A percentile compares a stretch with the other conserved stretches of the same genome.
These are phyloP conservation scores for Kodamaea restingae DNA, from an alignment of 805 yeast genomes.

Conservation along the genomic window DNA sequence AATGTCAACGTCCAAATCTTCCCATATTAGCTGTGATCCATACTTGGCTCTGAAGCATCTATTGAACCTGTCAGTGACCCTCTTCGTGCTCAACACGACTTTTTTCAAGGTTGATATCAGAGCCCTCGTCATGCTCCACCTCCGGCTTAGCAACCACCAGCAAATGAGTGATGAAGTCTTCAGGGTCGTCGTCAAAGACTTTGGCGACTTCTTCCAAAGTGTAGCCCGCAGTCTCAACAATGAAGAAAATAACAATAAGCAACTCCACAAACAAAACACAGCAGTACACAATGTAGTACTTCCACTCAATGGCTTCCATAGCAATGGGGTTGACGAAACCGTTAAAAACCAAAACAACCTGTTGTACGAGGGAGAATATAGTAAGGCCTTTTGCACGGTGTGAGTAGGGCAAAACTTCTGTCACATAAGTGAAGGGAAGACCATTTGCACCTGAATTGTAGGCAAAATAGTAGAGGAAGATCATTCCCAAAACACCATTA, in stretches of 20 bases:
- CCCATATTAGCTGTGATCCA: too few relatives aligned
- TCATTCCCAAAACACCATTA: constrained; percentile 48
- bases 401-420: constrained; percentile 38
- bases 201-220: constrained; percentile 42
- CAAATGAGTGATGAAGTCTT: constrained; percentile 5
- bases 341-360: constrained; percentile 19
- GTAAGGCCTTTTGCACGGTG: constrained; percentile 42
- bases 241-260: constrained; percentile 27
- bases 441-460: constrained; percentile 45
- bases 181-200: constrained; percentile 36
- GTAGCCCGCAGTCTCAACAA: constrained; percentile 42
- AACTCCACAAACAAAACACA: constrained; percentile 28
- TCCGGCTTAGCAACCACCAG: not conserved
- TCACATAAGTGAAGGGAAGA: constrained; percentile 42
- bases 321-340: constrained; percentile 30
- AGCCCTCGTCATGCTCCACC: not conserved
- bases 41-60: too few relatives aligned
- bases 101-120: not conserved
- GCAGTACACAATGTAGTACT: constrained; percentile 41
- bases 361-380: constrained; percentile 21
- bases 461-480: constrained; percentile 42
- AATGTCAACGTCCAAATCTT: too few relatives aligned
- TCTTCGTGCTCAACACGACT: constrained; percentile 1
- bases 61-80: too few relatives aligned
- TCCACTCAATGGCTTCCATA: constrained; percentile 41